Evolutionary conservation across 2,329 filamentous ascomycete genomes (phyloP), one percentile per base, ranked within the genome.

Genomic region (Nemania diffusa): DNA sequence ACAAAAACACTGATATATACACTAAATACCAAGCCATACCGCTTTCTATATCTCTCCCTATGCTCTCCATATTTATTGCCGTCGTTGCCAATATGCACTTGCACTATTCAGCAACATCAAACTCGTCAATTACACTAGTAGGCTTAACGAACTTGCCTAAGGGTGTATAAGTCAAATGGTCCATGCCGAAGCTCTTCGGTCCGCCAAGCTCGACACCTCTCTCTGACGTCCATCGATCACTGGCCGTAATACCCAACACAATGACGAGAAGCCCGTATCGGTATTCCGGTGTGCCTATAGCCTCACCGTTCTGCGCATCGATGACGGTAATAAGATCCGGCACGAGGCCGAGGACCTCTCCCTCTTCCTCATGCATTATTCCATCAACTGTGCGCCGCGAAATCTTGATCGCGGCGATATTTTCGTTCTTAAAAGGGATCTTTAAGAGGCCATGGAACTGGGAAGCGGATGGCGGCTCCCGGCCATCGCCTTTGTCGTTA

Each of bases 351-450:
- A 89, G 73, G 0, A 87, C 75, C 50, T 77, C 73, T 9, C 64
- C 74, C 50, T 75, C 73, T 56, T 69, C 74, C 62, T 84, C 82
- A n/a, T 78, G 75, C 0, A 74, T 71, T 15, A 78, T 71, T 11
- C 75, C 75, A 5, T 78, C 74, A 0, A 81, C 69, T 8, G 64
- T 61, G 6, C 69, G 70, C 24, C 60, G 66, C 5, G 69, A 68
- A 48, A 76, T 68, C 57, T 72, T 78, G 52, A 84, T 78, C 0
- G 86, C 89, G n/a, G 85, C 86, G 51, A 92, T 90, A 72, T 92
- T 92, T 74, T 92, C 90, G 76, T 92, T 92, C 79, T 91, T 91
- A 81, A 92, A 92, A 0, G 90, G 89, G 56, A 92, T 89, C 74
- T 87, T 89, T 74, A 91, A 78, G 32, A 78, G 71, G 0, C 87